Evolutionary conservation across 192 early-diverging fungal genomes (phyloP).

Genomic region (Gorgonomyces haynaldii): DNA sequence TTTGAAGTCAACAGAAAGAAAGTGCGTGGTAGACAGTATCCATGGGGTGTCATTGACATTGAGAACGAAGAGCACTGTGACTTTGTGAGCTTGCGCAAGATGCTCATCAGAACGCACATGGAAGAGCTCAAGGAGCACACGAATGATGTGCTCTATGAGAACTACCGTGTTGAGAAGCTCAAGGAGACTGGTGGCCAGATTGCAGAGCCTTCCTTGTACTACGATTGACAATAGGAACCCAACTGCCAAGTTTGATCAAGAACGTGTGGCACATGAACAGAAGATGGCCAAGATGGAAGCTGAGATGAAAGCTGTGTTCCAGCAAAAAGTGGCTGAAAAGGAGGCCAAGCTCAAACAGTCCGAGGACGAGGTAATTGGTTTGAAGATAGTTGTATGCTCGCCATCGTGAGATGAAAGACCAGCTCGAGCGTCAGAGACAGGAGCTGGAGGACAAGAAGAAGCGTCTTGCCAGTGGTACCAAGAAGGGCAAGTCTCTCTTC

Average conservation of each 20-base stretch:
- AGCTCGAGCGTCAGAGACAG: slow-evolving; percentile 80
- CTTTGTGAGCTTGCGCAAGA: slow-evolving; percentile 36
- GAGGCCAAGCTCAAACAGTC: slow-evolving; percentile 95
- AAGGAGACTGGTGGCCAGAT: slow-evolving; percentile 24
- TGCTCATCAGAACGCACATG: slow-evolving; percentile 71
- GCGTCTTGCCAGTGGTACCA: slow-evolving; percentile 57
- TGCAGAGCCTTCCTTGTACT: slow-evolving; percentile 2
- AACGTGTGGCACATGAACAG: slow-evolving; percentile 79
- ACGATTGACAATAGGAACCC: slow-evolving; percentile 7
- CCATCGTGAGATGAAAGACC: slow-evolving; percentile 97
- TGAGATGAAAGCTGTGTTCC: slow-evolving; percentile 98
- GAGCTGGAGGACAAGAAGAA: slow-evolving; percentile 96
- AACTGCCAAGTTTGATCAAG: slow-evolving; percentile 72
- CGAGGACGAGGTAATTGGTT: slow-evolving; percentile 62
- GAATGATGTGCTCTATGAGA: slow-evolving; percentile 52
- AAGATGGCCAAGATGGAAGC: slow-evolving; percentile 97
- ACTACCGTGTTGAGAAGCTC: slow-evolving; percentile 43
- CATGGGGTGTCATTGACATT: slow-evolving; percentile 51
- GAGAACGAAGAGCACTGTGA: slow-evolving; percentile 40
- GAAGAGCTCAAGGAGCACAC: slow-evolving; percentile 53
- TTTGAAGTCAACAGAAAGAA: slow-evolving; percentile 39
- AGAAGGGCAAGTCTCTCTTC: slow-evolving; percentile 43
- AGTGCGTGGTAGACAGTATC: slow-evolving; percentile 48
- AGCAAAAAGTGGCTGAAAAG: slow-evolving; percentile 97
- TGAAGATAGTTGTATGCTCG: slow-evolving; percentile 66